Percentiles rank a stretch among this genome's conserved stretches.
Evolutionary conservation across 805 yeast species (phyloP).

Genomic region (Maudiozyma saulgeensis): DNA sequence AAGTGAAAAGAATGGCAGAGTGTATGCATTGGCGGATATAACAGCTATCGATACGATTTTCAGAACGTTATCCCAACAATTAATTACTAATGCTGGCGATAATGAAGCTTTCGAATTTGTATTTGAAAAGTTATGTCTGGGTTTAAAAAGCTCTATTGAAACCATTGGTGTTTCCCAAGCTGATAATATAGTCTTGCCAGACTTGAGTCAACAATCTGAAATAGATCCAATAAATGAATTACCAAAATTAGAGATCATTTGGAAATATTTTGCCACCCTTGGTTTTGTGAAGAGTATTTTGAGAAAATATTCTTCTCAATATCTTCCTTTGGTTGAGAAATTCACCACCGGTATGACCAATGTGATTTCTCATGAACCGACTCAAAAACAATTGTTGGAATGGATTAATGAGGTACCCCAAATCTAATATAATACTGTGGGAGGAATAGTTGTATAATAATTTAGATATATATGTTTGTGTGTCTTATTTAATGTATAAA

Average conservation of each 20-base stretch:
- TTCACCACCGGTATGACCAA: conserved; percentile 29
- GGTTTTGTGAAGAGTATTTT: conserved; percentile 32
- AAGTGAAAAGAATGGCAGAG: conserved; percentile 16
- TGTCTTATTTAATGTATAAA: neutral
- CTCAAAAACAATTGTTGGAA: conserved; percentile 19
- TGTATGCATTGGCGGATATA: conserved; percentile 34
- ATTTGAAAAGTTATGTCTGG: conserved; percentile 19
- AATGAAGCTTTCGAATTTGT: conserved; percentile 24
- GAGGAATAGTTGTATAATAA: neutral
- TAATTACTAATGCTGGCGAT: conserved; percentile 12
- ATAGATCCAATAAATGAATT: conserved; percentile 19
- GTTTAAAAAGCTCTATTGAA: conserved; percentile 15
- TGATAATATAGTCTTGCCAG: conserved; percentile 13
- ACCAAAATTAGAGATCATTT: conserved; percentile 29
- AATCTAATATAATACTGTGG: conserved; percentile 4
- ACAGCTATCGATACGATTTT: conserved; percentile 38
- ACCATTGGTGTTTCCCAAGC: conserved; percentile 11
- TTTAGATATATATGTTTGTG: neutral
- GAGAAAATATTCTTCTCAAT: conserved; percentile 40
- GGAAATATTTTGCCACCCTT: conserved; percentile 35
- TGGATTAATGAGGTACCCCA: conserved; percentile 31
- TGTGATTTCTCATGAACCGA: conserved; percentile 27
- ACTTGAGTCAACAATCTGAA: conserved; percentile 16
- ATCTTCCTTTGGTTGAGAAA: conserved; percentile 18
- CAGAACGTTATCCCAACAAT: conserved; percentile 27